Evolutionary conservation across 257 asterid genomes (phyloP).

Genomic region (Rehmannia glutinosa): DNA sequence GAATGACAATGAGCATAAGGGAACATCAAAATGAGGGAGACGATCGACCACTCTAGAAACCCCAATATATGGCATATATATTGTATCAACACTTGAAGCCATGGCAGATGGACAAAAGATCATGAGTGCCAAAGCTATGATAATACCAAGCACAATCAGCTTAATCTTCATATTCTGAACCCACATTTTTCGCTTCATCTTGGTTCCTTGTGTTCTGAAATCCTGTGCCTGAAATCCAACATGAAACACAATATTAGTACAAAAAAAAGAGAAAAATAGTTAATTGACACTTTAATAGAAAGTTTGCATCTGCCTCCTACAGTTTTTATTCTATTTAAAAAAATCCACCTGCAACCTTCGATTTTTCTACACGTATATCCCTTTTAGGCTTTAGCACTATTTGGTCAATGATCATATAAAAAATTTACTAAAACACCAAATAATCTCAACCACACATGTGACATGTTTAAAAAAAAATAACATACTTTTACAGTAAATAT

Average conservation of each 20-base stretch:
- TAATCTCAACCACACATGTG: too few species aligned
- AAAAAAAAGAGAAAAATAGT: not conserved
- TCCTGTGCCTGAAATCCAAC: slow-evolving; percentile 52
- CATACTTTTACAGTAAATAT: not conserved
- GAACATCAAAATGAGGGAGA: not conserved
- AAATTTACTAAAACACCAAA: too few species aligned
- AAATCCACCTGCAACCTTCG: not conserved
- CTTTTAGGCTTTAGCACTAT: not conserved
- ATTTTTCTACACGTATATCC: not conserved
- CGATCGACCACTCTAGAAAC: not conserved
- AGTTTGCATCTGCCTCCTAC: not conserved
- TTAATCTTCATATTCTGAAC: slow-evolving; percentile 58
- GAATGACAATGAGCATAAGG: not conserved
- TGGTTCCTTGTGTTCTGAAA: slow-evolving; percentile 47
- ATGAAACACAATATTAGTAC: not conserved
- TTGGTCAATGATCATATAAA: not conserved
- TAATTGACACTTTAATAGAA: too few species aligned
- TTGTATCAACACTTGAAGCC: slow-evolving; percentile 37
- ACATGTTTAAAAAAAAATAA: not conserved
- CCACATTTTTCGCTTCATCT: slow-evolving; percentile 54
- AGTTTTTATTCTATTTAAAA: too few species aligned
- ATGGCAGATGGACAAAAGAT: slow-evolving; percentile 44
- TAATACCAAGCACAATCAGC: slow-evolving; percentile 41
- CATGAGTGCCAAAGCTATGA: slow-evolving; percentile 31
- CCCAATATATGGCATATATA: not conserved